Base-by-base conservation (phyloP, 805 yeast genomes). In the Lipomyces kockii region DNA sequence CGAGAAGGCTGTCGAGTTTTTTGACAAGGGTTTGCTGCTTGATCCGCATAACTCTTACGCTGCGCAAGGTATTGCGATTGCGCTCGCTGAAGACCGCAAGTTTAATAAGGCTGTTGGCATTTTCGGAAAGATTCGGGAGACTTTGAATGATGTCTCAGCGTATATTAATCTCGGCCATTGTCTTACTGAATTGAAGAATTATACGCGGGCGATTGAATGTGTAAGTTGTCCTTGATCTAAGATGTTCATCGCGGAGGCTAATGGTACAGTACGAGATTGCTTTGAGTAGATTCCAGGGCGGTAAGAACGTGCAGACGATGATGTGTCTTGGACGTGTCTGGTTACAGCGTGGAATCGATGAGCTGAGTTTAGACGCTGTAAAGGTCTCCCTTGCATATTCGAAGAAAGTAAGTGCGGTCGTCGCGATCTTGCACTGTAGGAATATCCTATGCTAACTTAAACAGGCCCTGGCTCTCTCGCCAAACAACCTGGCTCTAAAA, bases 51-150 rank as follows among this genome's bases (percentile, higher is more conserved):
- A 94, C 76, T 94, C 93, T 0, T 95, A 89, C 80, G 99, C 99
- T 4, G 98, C 99, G 0, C 99, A 95, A 78, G 99, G 99, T 64
- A 83, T 95, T 69, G 98, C 98, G 0, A 92, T 95, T 64, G 87
- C 92, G 3, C 90, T 92, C 77, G 96, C 97, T 11, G 98, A 94
- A 74, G 65, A 65, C 43, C 88, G 90, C 72, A 76, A 76, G 29
- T 80, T 86, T 43, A 87, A 86, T 32, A 83, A 88, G 68, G 97
- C 98, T 0, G 82, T 93, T 74, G 97, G 91, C 72, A 88, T 93
- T 57, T 87, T 95, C 75, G 85, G 96, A 77, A 92, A 93, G 73
- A 87, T 93, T 63, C 86, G 97, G 75, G 99, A 95, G 74, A 89
- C 98, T 4, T 82, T 93, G 71, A 89, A 90, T 75, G 97, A 91